Evolutionary conservation across 768 basidiomycete genomes (phyloP).

Genomic region (Leucocoprinus birnbaumii): DNA sequence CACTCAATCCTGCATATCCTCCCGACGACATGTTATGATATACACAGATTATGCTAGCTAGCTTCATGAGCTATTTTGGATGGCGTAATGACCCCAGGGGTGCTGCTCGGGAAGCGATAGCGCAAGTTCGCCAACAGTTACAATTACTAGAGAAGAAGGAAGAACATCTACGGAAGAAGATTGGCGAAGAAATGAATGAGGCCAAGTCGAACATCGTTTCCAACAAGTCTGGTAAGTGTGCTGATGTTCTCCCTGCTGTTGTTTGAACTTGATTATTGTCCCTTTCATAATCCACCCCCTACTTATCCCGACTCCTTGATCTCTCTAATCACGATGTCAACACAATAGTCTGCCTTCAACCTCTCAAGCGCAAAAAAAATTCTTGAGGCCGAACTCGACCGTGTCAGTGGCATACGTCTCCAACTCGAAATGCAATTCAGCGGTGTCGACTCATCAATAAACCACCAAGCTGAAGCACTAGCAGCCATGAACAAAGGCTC

Average conservation of each 20-base stretch:
- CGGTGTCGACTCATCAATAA: conserved; percentile 95
- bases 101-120: conserved; percentile 89
- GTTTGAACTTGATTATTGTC: conserved; percentile 4
- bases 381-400: conserved; percentile 82
- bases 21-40: not conserved
- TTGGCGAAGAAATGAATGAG: conserved; percentile 90
- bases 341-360: conserved; percentile 23
- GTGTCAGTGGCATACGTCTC: conserved; percentile 78
- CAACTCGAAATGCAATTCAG: conserved; percentile 97
- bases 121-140: conserved; percentile 88
- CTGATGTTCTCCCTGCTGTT: conserved; percentile 1
- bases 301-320: not conserved
- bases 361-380: conserved; percentile 93
- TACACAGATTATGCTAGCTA: conserved; percentile 54
- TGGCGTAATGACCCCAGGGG: conserved; percentile 81
- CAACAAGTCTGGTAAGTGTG: conserved; percentile 83
- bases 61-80: conserved; percentile 87
- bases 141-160: conserved; percentile 99
- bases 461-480: conserved; percentile 98
- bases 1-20: not conserved
- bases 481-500: conserved; percentile 95
- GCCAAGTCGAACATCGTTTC: conserved; percentile 90
- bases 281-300: not conserved
- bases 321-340: not conserved
- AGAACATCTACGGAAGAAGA: conserved; percentile 93